Evolutionary conservation across 805 yeast genomes (phyloP).

Genomic region (Yarrowia sp.): DNA sequence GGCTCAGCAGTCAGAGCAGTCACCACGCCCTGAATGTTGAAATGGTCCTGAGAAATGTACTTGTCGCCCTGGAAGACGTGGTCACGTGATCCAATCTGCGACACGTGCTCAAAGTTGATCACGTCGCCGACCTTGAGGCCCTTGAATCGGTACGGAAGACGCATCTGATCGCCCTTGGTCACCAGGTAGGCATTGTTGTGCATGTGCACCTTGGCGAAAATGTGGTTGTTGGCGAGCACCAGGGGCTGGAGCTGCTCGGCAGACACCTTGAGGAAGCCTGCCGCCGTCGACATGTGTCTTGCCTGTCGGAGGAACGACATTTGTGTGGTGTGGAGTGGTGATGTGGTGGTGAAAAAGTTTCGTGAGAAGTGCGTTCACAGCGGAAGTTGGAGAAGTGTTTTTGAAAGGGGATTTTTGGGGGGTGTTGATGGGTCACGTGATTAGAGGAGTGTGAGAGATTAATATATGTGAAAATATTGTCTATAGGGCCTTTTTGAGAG

Average conservation of each 20-base stretch:
- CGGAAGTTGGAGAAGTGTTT: too few relatives aligned
- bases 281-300: constrained; percentile 12
- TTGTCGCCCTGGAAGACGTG: constrained; percentile 62
- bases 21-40: constrained; percentile 69
- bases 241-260: constrained; percentile 24
- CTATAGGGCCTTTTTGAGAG: too few relatives aligned
- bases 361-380: not conserved
- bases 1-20: constrained; percentile 29
- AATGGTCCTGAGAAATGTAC: constrained; percentile 51
- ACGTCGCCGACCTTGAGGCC: constrained; percentile 80
- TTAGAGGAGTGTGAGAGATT: too few relatives aligned
- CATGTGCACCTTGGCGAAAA: constrained; percentile 49
- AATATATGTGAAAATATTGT: too few relatives aligned
- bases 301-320: constrained; percentile 21
- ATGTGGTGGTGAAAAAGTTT: constrained; percentile 12
- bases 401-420: too few relatives aligned
- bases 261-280: constrained; percentile 13
- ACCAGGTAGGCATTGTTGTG: constrained; percentile 85
- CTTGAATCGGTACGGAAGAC: constrained; percentile 74
- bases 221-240: constrained; percentile 13
- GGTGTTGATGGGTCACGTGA: too few relatives aligned
- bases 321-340: constrained; percentile 6
- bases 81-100: constrained; percentile 81
- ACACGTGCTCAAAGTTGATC: constrained; percentile 69
- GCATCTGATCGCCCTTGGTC: constrained; percentile 83